Conservation (phyloP, 345 rosid genomes). For the Arabis alpina region DNA sequence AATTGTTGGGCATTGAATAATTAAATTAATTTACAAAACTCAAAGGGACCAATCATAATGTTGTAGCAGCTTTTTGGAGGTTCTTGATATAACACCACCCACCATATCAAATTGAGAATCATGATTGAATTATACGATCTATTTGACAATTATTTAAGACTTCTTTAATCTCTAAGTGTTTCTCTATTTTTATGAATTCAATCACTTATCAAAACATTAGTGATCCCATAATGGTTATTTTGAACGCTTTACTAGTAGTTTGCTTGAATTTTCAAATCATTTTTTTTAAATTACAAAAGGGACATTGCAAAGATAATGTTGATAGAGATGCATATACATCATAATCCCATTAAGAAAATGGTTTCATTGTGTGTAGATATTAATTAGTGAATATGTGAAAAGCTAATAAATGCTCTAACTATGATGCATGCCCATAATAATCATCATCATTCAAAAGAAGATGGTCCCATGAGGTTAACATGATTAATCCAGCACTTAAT, state of each 20-base stretch:
- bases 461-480: conserved; percentile 47
- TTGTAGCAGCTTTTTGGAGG: conserved; percentile 65
- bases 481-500: conserved; percentile 47
- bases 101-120: conserved; percentile 46
- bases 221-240: background rate
- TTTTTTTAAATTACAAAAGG: background rate
- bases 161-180: conserved; percentile 24
- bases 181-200: background rate
- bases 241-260: no score
- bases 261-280: conserved; percentile 16
- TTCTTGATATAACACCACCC: conserved; percentile 56
- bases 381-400: conserved; percentile 32
- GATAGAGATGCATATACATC: conserved; percentile 22
- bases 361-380: conserved; percentile 23
- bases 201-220: conserved; percentile 1
- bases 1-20: conserved; percentile 21
- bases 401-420: conserved; percentile 40
- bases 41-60: conserved; percentile 60
- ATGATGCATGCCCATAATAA: conserved; percentile 45
- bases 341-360: conserved; percentile 14
- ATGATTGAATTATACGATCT: conserved; percentile 43
- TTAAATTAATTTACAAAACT: conserved; percentile 41
- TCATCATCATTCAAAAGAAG: conserved; percentile 34
- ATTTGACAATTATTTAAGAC: conserved; percentile 15
- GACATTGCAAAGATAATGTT: background rate